Conservation (phyloP, 176 grass and related monocot genomes). For the Oryza australiensis region DNA sequence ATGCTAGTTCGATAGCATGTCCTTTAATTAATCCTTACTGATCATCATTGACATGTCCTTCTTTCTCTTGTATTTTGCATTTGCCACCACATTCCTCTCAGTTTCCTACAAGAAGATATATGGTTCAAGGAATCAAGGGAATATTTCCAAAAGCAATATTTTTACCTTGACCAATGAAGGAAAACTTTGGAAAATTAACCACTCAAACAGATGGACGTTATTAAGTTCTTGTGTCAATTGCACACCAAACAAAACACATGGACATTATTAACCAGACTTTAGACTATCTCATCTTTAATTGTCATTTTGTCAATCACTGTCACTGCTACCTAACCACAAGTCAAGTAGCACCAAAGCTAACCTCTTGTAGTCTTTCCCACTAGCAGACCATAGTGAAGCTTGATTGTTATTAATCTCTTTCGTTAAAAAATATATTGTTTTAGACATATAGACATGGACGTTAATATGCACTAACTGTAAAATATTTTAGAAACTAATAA, state of each 20-base stretch:
- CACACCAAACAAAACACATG: conserved; percentile 22
- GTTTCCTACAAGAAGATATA: background rate
- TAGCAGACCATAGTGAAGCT: background rate
- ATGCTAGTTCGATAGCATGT: background rate
- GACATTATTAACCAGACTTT: background rate
- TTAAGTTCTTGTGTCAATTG: conserved; percentile 19
- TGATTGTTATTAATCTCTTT: background rate
- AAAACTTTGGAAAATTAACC: background rate
- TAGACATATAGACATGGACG: no score
- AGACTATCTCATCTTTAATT: background rate
- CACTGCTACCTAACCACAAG: background rate
- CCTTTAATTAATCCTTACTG: background rate
- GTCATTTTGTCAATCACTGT: background rate
- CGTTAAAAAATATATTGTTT: no score
- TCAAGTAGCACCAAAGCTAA: background rate
- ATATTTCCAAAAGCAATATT: conserved; percentile 15
- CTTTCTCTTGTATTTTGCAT: background rate
- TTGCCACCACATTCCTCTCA: background rate
- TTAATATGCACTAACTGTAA: no score
- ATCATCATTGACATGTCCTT: background rate
- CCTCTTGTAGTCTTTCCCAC: background rate
- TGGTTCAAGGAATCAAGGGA: background rate
- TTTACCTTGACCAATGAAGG: conserved; percentile 18
- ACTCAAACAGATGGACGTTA: background rate
- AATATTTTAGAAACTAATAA: no score